These are phyloP conservation scores for Diaporthe velutina DNA, from an alignment of 2,329 filamentous ascomycete species.

Conservation along the genomic window DNA sequence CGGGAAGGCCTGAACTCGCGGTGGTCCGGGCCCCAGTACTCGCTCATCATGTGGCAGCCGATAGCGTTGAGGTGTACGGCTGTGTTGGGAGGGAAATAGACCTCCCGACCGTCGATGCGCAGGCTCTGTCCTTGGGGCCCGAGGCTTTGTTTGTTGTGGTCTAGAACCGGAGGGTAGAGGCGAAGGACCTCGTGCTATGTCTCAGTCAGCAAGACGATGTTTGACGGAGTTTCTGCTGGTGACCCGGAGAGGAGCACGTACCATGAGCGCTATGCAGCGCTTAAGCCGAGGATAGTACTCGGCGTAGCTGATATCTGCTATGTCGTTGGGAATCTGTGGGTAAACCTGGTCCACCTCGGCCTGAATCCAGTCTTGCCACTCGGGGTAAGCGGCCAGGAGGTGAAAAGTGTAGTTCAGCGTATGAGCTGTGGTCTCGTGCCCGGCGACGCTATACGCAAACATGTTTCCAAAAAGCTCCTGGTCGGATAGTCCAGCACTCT, in stretches of 20 bases:
- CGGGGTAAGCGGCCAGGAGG: neutral
- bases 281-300: constrained; percentile 25
- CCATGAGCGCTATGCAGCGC: constrained; percentile 33
- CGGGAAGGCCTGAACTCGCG: constrained; percentile 26
- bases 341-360: constrained; percentile 17
- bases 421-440: constrained; percentile 28
- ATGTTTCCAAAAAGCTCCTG: constrained; percentile 11
- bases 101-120: neutral
- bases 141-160: neutral
- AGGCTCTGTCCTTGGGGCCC: neutral
- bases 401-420: constrained; percentile 15
- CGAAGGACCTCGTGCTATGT: constrained; percentile 30
- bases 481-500: neutral
- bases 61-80: constrained; percentile 24
- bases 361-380: constrained; percentile 20
- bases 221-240: neutral
- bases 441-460: constrained; percentile 10
- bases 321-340: neutral
- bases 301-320: constrained; percentile 5
- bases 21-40: constrained; percentile 24
- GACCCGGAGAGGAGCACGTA: neutral
- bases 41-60: constrained; percentile 16
- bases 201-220: neutral
- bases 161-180: constrained; percentile 21
- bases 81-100: constrained; percentile 22